Conservation (phyloP, 768 basidiomycete species). For the Panellus pusillus region DNA sequence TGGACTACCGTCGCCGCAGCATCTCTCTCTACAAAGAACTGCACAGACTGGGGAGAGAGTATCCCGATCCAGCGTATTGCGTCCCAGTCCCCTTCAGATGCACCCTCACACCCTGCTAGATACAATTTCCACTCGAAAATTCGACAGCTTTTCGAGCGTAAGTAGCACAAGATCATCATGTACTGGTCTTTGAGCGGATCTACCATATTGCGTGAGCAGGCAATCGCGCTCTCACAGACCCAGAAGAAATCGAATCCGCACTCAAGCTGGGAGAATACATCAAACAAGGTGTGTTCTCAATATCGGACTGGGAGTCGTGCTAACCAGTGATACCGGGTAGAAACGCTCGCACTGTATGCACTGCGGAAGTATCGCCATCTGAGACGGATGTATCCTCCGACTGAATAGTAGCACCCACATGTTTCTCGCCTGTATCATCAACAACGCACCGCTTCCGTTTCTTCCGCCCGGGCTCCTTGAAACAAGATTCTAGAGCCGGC, state of each 20-base stretch:
- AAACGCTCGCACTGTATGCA: conserved; percentile 81
- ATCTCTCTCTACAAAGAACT: conserved; percentile 82
- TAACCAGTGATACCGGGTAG: conserved; percentile 35
- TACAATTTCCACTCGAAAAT: conserved; percentile 79
- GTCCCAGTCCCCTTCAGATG: conserved; percentile 15
- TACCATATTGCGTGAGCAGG: conserved; percentile 39
- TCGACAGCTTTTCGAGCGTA: conserved; percentile 73
- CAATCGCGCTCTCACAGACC: conserved; percentile 64
- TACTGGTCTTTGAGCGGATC: not conserved
- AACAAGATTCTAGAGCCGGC: too few species aligned
- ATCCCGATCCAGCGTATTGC: conserved; percentile 77
- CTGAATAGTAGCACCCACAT: too few species aligned
- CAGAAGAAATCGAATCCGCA: conserved; percentile 74
- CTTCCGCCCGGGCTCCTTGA: too few species aligned
- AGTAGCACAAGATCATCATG: conserved; percentile 24
- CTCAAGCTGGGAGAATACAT: conserved; percentile 79
- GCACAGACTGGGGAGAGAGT: conserved; percentile 76
- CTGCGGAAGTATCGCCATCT: conserved; percentile 82
- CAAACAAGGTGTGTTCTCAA: conserved; percentile 60
- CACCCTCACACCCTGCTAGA: conserved; percentile 35
- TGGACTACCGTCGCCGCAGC: conserved; percentile 50
- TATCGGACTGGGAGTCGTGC: not conserved
- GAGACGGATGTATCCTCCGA: conserved; percentile 64
- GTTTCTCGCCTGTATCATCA: too few species aligned
- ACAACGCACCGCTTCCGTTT: too few species aligned